Base-by-base conservation (phyloP, 176 grass and related monocot species). In the Oryza glumipatula region DNA sequence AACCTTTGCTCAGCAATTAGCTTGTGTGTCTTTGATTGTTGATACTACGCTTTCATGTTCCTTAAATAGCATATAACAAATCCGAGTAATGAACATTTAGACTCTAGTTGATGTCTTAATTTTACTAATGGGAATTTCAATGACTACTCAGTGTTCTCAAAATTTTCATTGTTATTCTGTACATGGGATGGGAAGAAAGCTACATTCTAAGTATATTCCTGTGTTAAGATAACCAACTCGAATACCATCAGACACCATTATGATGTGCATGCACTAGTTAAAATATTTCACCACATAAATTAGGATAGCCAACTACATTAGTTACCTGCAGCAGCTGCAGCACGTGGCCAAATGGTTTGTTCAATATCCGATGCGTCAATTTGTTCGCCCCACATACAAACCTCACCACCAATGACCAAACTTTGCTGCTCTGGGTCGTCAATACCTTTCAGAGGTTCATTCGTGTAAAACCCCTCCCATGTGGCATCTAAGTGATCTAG, bases 331-430 rank as follows among this genome's bases (percentile, higher is more conserved):
- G 95, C 91, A 70, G 95, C 95, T 66, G 95, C 91, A 60, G 91
- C 96, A 54, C 96, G 91, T 47, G 96, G 96, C 96, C 93, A 98
- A 82, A 98, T 98, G 54, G 91, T 98, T 76, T 91, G 91, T 71
- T 98, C 76, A 30, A 98, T 98, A 83, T 95, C 93, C 16, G 96
- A 98, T 26, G 88, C 82, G 85, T 98, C 93, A 36, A 94, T 95
- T 56, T 94, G 89, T 65, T 98, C 96, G 6, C 87, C 93, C 91
- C 93, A 98, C 96, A 90, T 88, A 78, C 93, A 98, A 48, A 98
- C 91, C 80, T 98, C 96, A 30, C 96, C 93, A 32, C 96, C 96
- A 82, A 95, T 77, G 45, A 98, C 87, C 58, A 93, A 78, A 36
- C 89, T 92, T 51, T 95, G 93, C 75, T 95, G 87, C 24, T 95